Base-by-base conservation (phyloP, 495 filamentous ascomycete species). In the Trichoderma asperelloides region DNA sequence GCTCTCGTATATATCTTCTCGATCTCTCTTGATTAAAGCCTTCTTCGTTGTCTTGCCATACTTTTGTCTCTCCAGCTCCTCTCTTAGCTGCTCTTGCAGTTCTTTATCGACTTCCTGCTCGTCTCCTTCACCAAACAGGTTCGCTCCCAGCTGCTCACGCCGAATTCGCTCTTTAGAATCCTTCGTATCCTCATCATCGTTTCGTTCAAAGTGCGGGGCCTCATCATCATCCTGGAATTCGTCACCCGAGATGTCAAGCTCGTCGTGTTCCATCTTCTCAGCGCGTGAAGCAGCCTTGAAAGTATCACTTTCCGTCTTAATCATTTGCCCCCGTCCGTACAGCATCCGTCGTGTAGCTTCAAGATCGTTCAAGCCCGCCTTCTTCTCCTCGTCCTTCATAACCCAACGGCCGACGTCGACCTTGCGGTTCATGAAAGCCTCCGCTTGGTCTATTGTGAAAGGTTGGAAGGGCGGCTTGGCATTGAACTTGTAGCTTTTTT, bases 401-500 rank as follows among this genome's bases (percentile, higher is more conserved):
- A 93, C 86, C 90, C 91, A 96, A 65, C 89, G 82, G 41, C 89
- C 86, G 67, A 88, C 85, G 73, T 87, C 88, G 28, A 82, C 78
- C 69, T 88, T 89, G 78, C 89, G 89, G 33, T 85, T 83, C 88
- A 94, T 91, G 43, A 86, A 81, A 64, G 86, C 88, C 74, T 97
- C 93, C 0, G 91, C 93, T 70, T 96, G 91, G 67, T 96, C 93
- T 21, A 91, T 87, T 0, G 86, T 89, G 74, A 93, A 79, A 2
- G 85, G 84, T 76, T 92, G 91, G 77, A 96, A 93, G 63, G 89
- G 86, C 60, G 88, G 89, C 75, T 93, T 96, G 66, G 88, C 84
- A 25, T 79, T 89, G 71, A 98, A 97, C 65, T 89, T 90, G 79
- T 98, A 98, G 89, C 89, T 97, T 71, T 96, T 95, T 71, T 98